These are phyloP conservation scores for Starmerella sp. DNA, from an alignment of 805 yeast species.

Conservation along the genomic window DNA sequence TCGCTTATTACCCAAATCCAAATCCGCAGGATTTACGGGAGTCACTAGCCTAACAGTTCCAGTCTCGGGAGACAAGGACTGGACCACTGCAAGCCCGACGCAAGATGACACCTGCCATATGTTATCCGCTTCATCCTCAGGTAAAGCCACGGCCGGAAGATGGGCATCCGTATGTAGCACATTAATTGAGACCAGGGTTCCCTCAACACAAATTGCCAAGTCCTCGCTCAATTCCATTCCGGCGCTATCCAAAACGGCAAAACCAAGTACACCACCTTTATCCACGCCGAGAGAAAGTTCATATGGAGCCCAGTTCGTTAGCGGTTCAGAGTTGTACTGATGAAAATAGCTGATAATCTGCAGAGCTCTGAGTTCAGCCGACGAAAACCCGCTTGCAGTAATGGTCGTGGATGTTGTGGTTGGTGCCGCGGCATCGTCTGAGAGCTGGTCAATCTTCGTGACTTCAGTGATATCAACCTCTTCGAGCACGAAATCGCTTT, in stretches of 20 bases:
- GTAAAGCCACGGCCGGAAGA: background rate
- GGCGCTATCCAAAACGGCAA: slow-evolving; percentile 21
- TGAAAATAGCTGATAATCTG: slow-evolving; percentile 27
- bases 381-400: slow-evolving; percentile 23
- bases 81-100: slow-evolving; percentile 51
- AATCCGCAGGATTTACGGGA: slow-evolving; percentile 27
- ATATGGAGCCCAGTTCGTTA: slow-evolving; percentile 28
- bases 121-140: slow-evolving; percentile 2
- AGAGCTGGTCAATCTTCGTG: slow-evolving; percentile 1
- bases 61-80: slow-evolving; percentile 42
- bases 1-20: background rate
- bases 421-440: background rate
- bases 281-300: slow-evolving; percentile 20
- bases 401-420: slow-evolving; percentile 25
- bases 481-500: slow-evolving; percentile 25
- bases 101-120: slow-evolving; percentile 26
- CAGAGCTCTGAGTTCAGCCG: slow-evolving; percentile 22
- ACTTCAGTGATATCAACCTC: slow-evolving; percentile 9
- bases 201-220: slow-evolving; percentile 24
- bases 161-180: background rate
- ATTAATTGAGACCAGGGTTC: slow-evolving; percentile 28
- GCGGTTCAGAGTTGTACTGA: slow-evolving; percentile 22
- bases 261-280: slow-evolving; percentile 18
- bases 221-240: slow-evolving; percentile 24
- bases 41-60: slow-evolving; percentile 45